These are phyloP conservation scores for Candida xiaguanensis DNA, from an alignment of 805 yeast species.

Conservation along the genomic window DNA sequence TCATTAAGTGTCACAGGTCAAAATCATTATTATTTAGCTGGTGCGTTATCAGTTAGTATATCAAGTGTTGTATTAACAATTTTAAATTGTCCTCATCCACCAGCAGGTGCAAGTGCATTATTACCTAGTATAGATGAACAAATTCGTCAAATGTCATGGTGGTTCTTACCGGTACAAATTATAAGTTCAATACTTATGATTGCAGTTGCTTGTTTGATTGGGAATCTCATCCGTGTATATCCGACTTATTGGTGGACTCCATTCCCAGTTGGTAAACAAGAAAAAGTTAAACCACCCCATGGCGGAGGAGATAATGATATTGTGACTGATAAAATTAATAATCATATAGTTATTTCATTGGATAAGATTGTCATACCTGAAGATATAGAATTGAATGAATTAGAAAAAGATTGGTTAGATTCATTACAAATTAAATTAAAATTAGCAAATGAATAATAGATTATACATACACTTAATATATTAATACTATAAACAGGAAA, in stretches of 20 bases:
- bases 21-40: constrained; percentile 52
- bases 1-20: constrained; percentile 39
- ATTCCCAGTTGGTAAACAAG: constrained; percentile 14
- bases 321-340: constrained; percentile 12
- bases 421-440: constrained; percentile 15
- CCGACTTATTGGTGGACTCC: constrained; percentile 64
- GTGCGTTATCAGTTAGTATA: constrained; percentile 54
- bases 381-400: constrained; percentile 19
- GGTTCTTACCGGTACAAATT: constrained; percentile 56
- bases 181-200: constrained; percentile 47
- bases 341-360: constrained; percentile 15
- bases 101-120: constrained; percentile 68
- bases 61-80: constrained; percentile 52
- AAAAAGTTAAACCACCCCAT: too few relatives aligned
- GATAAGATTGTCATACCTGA: constrained; percentile 20
- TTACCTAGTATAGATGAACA: constrained; percentile 48
- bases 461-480: neutral
- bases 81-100: constrained; percentile 62
- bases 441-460: neutral
- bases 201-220: constrained; percentile 48
- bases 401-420: constrained; percentile 27
- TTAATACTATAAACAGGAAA: neutral
- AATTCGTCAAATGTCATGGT: constrained; percentile 56
- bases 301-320: constrained; percentile 10
- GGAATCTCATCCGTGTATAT: constrained; percentile 50